These are phyloP conservation scores for Ophiostoma sp. DNA, from an alignment of 2,329 filamentous ascomycete genomes.

Conservation along the genomic window DNA sequence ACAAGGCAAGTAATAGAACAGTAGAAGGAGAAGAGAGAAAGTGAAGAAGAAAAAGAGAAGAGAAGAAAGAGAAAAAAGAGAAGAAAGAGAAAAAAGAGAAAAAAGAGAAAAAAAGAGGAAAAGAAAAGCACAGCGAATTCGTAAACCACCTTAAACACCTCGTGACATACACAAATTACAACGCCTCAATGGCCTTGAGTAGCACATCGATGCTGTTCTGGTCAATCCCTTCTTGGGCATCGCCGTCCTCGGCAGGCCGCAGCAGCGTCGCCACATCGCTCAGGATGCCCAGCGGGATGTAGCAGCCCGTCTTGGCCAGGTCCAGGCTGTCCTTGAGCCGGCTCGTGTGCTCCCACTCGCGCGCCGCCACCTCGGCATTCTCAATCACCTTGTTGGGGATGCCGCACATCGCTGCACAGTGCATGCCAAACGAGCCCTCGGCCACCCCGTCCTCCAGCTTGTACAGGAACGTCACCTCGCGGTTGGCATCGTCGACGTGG, in stretches of 20 bases:
- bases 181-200: constrained; percentile 53
- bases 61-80: background rate
- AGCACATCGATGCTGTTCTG: constrained; percentile 55
- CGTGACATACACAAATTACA: constrained; percentile 36
- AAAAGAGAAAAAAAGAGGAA: background rate
- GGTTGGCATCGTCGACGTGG: constrained; percentile 75
- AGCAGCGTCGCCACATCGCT: constrained; percentile 82
- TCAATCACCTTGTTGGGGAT: constrained; percentile 79
- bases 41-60: background rate
- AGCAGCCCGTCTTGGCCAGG: constrained; percentile 69
- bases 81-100: background rate
- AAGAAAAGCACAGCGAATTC: background rate
- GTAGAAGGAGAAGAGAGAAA: background rate
- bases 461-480: constrained; percentile 94
- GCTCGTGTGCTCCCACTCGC: constrained; percentile 92
- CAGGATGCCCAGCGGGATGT: constrained; percentile 77
- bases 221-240: constrained; percentile 38
- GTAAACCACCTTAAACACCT: background rate
- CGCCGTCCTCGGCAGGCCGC: constrained; percentile 35
- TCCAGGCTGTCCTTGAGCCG: constrained; percentile 84
- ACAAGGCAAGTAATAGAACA: background rate
- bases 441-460: constrained; percentile 89
- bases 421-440: constrained; percentile 97
- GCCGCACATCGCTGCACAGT: constrained; percentile 97
- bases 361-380: constrained; percentile 79